A percentile compares a stretch with the other conserved stretches of the same genome.
These are phyloP conservation scores for Microsporum canis DNA, from an alignment of 2,329 filamentous ascomycete species.

Conservation along the genomic window DNA sequence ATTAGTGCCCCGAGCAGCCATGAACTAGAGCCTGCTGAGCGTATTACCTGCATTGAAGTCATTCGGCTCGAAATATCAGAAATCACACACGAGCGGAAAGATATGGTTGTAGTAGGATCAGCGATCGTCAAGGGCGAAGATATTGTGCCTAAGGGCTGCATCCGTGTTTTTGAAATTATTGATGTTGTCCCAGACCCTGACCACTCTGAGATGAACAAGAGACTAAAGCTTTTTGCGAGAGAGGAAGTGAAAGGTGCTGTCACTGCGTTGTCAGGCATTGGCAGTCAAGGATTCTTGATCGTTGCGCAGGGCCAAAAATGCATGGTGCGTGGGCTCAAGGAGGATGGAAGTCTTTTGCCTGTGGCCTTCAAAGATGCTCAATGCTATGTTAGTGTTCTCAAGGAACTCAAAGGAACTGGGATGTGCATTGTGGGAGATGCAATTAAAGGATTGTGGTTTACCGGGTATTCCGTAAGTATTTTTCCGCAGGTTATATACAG, in stretches of 20 bases:
- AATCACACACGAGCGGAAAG: constrained; percentile 72
- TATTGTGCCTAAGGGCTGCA: constrained; percentile 67
- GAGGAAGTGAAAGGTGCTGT: constrained; percentile 91
- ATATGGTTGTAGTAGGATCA: constrained; percentile 75
- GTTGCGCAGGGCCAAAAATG: constrained; percentile 93
- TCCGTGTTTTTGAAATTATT: constrained; percentile 87
- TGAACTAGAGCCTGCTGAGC: constrained; percentile 47
- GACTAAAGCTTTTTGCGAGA: constrained; percentile 72
- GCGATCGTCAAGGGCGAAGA: constrained; percentile 83
- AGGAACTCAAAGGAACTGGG: constrained; percentile 70
- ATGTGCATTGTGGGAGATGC: constrained; percentile 81
- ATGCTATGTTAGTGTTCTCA: constrained; percentile 78
- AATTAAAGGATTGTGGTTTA: constrained; percentile 90
- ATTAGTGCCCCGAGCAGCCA: background rate
- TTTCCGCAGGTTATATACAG: background rate
- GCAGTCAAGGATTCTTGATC: constrained; percentile 76
- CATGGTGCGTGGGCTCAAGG: constrained; percentile 90
- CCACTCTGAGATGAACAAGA: constrained; percentile 71
- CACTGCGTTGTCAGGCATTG: constrained; percentile 72
- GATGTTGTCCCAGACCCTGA: constrained; percentile 82
- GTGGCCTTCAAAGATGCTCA: constrained; percentile 98
- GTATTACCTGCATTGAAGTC: constrained; percentile 68
- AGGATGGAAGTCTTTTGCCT: constrained; percentile 82
- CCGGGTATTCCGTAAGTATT: constrained; percentile 62
- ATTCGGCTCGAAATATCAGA: constrained; percentile 85